Evolutionary conservation across 257 asterid species (phyloP).

Genomic region (Apocynum venetum): DNA sequence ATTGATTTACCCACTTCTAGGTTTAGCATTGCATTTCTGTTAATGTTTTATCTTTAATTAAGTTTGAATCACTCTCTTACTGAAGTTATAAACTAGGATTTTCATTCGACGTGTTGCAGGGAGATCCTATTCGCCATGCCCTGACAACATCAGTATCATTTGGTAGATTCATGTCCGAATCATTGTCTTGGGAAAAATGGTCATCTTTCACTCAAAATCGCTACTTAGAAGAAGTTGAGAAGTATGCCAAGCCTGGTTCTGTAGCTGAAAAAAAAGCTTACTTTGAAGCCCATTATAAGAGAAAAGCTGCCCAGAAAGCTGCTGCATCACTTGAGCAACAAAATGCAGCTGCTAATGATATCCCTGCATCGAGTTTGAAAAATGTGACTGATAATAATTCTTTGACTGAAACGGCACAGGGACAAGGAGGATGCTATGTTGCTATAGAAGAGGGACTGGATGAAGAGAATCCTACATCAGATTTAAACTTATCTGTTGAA

Average conservation of each 20-base stretch:
- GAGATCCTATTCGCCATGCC: constrained; percentile 58
- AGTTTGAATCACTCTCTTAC: not conserved
- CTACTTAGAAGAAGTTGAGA: constrained; percentile 77
- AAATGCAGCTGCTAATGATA: constrained; percentile 25
- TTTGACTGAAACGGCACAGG: constrained; percentile 12
- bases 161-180: constrained; percentile 81
- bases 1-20: not conserved
- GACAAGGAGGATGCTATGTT: constrained; percentile 6
- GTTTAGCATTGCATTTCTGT: not conserved
- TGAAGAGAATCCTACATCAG: constrained; percentile 18
- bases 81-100: not conserved
- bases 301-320: constrained; percentile 52
- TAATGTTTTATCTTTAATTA: not conserved
- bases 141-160: constrained; percentile 77
- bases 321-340: constrained; percentile 58
- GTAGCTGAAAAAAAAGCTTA: constrained; percentile 94
- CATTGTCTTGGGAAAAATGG: constrained; percentile 86
- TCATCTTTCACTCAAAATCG: constrained; percentile 78
- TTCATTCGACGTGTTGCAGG: constrained; percentile 38
- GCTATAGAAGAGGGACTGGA: constrained; percentile 22
- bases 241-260: constrained; percentile 78
- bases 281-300: constrained; percentile 84
- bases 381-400: constrained; percentile 16
- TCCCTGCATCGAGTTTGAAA: constrained; percentile 14
- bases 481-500: constrained; percentile 13